A percentile compares a stretch with the other conserved stretches of the same genome.
These are phyloP conservation scores for Musa balbisiana DNA, from an alignment of 202 grass and related monocot genomes.

Conservation along the genomic window DNA sequence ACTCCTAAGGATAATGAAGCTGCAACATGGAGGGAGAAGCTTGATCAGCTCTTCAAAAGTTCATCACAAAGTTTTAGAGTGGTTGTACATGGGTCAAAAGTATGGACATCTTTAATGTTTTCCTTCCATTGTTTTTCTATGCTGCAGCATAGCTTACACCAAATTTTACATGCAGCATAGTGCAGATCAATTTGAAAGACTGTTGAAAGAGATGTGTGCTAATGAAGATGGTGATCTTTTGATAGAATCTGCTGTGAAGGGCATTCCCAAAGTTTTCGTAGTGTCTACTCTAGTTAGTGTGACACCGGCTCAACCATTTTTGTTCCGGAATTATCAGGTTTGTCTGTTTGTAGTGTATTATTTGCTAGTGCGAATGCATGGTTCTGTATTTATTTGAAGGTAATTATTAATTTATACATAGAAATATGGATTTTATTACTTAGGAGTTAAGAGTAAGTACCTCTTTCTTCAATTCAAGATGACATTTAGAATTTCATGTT, in stretches of 20 bases:
- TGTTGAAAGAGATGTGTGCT: constrained; percentile 86
- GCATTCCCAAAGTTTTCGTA: constrained; percentile 93
- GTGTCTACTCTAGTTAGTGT: constrained; percentile 93
- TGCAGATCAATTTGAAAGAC: constrained; percentile 92
- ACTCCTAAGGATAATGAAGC: constrained; percentile 80
- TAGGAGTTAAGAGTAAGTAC: too few species aligned
- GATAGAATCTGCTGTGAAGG: constrained; percentile 95
- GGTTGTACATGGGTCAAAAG: constrained; percentile 98
- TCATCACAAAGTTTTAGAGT: constrained; percentile 97
- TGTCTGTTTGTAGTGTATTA: constrained; percentile 20
- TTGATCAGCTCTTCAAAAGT: constrained; percentile 98
- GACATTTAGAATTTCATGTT: neutral
- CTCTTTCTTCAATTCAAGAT: too few species aligned
- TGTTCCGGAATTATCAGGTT: constrained; percentile 98
- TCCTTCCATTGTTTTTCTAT: neutral
- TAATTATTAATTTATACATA: too few species aligned
- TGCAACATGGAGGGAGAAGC: constrained; percentile 86
- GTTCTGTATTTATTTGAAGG: constrained; percentile 11
- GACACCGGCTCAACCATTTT: constrained; percentile 89
- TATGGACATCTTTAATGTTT: constrained; percentile 18
- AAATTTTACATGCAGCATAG: constrained; percentile 67
- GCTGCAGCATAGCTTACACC: constrained; percentile 8
- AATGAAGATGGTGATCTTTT: constrained; percentile 94
- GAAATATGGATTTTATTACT: too few species aligned
- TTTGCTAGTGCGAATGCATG: constrained; percentile 27